Evolutionary conservation across 108 stramenopile genomes (phyloP).

Genomic region (Cyclotella sp.): DNA sequence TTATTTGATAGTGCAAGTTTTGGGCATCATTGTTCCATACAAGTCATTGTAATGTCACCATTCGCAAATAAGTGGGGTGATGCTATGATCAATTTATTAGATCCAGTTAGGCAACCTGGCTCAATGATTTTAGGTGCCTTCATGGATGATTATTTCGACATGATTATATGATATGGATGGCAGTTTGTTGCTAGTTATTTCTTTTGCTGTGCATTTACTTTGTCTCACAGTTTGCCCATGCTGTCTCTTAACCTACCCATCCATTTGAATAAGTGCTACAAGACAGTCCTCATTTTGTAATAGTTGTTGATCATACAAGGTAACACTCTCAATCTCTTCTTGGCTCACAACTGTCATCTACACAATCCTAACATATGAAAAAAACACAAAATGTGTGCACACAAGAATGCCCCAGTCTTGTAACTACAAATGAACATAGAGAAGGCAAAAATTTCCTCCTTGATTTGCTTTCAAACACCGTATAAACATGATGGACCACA

Average conservation of each 20-base stretch:
- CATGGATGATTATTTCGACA: conserved; percentile 4
- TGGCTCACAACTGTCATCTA: neutral
- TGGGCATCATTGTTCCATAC: neutral
- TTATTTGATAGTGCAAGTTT: neutral
- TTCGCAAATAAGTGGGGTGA: neutral
- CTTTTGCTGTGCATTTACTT: neutral
- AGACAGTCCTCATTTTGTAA: neutral
- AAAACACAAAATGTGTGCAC: conserved; percentile 7
- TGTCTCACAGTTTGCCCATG: neutral
- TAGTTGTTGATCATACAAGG: neutral
- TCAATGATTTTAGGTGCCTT: neutral
- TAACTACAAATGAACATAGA: neutral
- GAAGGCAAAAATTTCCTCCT: neutral
- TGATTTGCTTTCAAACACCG: conserved; percentile 8
- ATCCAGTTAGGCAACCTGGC: neutral
- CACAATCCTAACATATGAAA: neutral
- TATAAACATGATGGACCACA: neutral
- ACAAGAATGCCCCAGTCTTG: conserved; percentile 3
- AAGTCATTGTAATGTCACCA: neutral
- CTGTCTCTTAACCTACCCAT: neutral
- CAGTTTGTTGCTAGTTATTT: neutral
- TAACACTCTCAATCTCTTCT: neutral
- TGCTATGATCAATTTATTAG: neutral
- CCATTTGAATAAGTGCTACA: neutral
- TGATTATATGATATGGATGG: neutral